Evolutionary conservation across 257 asterid genomes (phyloP), one percentile per base, ranked within the genome.

Genomic region (Nicotiana undulata): DNA sequence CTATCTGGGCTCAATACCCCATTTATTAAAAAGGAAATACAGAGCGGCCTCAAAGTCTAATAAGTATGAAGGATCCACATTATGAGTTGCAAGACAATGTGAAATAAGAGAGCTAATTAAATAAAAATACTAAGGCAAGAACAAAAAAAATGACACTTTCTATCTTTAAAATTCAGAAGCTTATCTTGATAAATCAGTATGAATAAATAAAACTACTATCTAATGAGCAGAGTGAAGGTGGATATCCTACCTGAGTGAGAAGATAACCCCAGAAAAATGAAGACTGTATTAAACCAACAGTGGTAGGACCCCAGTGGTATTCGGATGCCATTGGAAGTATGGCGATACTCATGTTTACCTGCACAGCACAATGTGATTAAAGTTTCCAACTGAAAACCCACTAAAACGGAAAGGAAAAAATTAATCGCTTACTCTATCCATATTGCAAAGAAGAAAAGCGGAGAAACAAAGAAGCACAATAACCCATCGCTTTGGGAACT

Each of bases 281-380:
- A 56, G 97, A 94, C 77, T 94, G 98, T 70, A 94, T 90, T 58
- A 92, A 81, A 83, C 98, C 98, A 85, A 94, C 98, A 24, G 98
- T 94, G 26, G 96, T 80, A 3, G 94, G 91, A 84, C 92, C 87
- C 98, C 98, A 94, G 28, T 90, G 81, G 84, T 24, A 90, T 85
- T 93, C 98, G 9, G 95, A 75, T 65, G 98, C 80, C 98, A 94
- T 94, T 51, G 98, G 98, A 81, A 94, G 98, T 82, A 94, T 94
- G 31, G 97, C 97, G 78, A 94, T 93, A 86, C 98, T 93, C 98
- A 94, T 94, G 92, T 94, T 94, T 64, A 93, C 98, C 98, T 93
- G 88, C 61, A 55, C 61, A 55, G 4, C 61, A 55, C 63, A 56
- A 18, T 56, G 26, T 56, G 63, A 17, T 55, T 55, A 55, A 55